Evolutionary conservation across 2,329 filamentous ascomycete genomes (phyloP), one percentile per base, ranked within the genome.

Genomic region (Aureobasidium pullulans): DNA sequence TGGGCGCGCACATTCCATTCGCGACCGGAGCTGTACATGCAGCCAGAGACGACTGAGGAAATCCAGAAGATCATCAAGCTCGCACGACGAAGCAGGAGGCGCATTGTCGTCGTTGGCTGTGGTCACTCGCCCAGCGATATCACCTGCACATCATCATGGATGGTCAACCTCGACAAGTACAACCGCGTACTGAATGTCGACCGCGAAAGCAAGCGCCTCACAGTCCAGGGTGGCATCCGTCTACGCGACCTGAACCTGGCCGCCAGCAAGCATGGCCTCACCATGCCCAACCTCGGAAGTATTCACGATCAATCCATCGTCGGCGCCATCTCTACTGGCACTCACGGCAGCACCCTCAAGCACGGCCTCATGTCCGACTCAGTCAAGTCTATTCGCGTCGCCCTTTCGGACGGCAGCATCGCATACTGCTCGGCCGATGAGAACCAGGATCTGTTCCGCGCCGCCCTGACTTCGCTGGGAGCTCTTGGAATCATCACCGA

Each of bases 1-100:
- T 99, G 94, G 94, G 94, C 94, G 40, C 86, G 87, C 69, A 97
- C 94, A 52, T 96, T 95, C 76, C 86, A 88, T 68, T 94, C 88
- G 53, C 83, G 86, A 16, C 94, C 94, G 2, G 91, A 96, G 77
- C 85, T 97, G 61, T 96, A 93, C 75, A 84, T 97, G 66, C 89
- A 89, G 68, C 94, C 94, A 2, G 82, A 88, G 67, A 87, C 86
- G 1, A 78, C 94, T 54, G 77, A 79, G 13, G 93, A 97, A 75
- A 83, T 99, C 64, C 87, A 93, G 72, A 92, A 95, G 72, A 79
- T 88, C 53, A 83, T 96, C 62, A 86, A 81, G 43, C 82, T 96
- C 23, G 94, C 94, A 6, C 86, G 89, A 61, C 82, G 80, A 75
- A 94, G 89, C 73, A 85, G 91, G 43, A 86, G 89, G 48, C 87